phyloP scores from a whole-genome alignment of 2,329 filamentous ascomycete genomes.

The Phialophora expanda region DNA sequence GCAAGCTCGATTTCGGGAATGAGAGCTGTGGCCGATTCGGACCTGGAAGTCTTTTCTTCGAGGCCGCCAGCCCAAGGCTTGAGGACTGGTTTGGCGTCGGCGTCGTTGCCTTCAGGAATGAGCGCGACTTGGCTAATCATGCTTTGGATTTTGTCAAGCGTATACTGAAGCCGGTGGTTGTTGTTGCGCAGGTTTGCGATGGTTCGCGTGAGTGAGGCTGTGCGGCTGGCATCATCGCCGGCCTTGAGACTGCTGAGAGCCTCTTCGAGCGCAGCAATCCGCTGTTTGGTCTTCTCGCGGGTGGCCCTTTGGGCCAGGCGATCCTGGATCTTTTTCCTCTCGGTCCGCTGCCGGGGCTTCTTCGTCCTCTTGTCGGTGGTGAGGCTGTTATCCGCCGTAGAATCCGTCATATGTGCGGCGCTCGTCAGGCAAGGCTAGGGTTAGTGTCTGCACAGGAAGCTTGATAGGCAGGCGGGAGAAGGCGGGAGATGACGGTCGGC shows the following conservation, averaged over 20 bases:
- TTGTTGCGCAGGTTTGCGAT: slow-evolving; percentile 27
- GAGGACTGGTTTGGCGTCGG: neutral
- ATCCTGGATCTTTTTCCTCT: slow-evolving; percentile 32
- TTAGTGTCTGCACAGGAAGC: neutral
- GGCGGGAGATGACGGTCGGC: too few relatives aligned
- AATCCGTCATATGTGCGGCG: neutral
- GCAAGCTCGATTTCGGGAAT: too few relatives aligned
- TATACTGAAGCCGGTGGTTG: slow-evolving; percentile 23
- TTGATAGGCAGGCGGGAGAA: too few relatives aligned
- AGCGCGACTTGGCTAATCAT: slow-evolving; percentile 22
- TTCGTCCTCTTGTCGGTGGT: neutral
- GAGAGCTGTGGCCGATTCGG: neutral
- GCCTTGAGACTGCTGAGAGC: slow-evolving; percentile 28
- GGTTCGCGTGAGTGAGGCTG: slow-evolving; percentile 22
- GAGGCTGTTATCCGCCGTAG: neutral
- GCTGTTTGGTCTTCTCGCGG: slow-evolving; percentile 37
- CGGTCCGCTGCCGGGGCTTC: slow-evolving; percentile 16
- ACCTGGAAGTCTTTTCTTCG: slow-evolving; percentile 3
- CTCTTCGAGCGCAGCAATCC: slow-evolving; percentile 31
- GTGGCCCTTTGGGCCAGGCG: slow-evolving; percentile 38
- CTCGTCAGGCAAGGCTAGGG: too few relatives aligned
- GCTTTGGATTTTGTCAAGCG: slow-evolving; percentile 27
- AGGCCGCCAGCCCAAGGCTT: neutral
- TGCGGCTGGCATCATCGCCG: slow-evolving; percentile 21
- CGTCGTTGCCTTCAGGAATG: slow-evolving; percentile 13